Conservation (phyloP, 129 eudicot genomes). For the Arctium minus region DNA sequence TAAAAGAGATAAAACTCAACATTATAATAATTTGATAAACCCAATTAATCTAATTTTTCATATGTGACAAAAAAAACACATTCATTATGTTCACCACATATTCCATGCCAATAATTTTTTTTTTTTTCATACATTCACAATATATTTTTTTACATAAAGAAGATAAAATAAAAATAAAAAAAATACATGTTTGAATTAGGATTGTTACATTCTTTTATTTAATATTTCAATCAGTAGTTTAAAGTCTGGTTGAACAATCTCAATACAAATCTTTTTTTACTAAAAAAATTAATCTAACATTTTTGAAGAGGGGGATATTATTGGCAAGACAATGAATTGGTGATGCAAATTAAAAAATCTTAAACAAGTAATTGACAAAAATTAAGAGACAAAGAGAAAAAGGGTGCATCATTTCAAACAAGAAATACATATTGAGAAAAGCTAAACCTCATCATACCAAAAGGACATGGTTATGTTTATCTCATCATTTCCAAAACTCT, state of each 20-base stretch:
- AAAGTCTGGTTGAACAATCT: neutral
- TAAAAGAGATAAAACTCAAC: neutral
- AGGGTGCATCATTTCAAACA: conserved; percentile 22
- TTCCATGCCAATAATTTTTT: neutral
- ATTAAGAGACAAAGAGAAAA: conserved; percentile 12
- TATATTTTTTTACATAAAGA: neutral
- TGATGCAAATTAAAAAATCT: neutral
- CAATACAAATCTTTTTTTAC: neutral
- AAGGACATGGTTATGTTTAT: conserved; percentile 27
- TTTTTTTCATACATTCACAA: neutral
- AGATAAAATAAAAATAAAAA: neutral
- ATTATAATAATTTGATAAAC: neutral
- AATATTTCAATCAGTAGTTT: too few relatives aligned
- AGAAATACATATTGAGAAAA: conserved; percentile 18
- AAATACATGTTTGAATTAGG: too few relatives aligned
- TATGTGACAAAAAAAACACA: neutral
- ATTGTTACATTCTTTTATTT: too few relatives aligned
- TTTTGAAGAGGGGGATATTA: neutral
- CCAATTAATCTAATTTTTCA: neutral
- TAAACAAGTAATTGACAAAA: conserved; percentile 25
- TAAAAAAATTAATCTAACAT: neutral
- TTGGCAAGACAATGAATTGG: neutral
- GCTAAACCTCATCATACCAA: conserved; percentile 30
- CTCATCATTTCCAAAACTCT: conserved; percentile 21
- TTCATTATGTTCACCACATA: neutral